Evolutionary conservation across 2,329 filamentous ascomycete genomes (phyloP), one percentile per base, ranked within the genome.

Genomic region (Apiospora arundinis): DNA sequence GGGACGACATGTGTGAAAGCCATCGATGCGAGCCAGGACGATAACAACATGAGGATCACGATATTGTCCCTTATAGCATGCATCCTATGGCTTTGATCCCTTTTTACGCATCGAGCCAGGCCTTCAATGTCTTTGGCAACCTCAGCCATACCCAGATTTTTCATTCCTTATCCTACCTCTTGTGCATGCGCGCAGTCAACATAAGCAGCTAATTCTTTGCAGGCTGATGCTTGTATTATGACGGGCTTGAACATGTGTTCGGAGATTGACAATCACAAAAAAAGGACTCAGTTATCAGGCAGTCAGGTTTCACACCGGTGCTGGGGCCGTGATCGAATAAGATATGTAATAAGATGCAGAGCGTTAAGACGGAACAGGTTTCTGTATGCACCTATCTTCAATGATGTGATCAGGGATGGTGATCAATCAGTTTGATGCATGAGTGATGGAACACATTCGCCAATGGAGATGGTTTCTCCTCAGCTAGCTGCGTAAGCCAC

Each of bases 351-450:
- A 32, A 23, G 56, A n/a, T 63, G 56, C 28, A 23, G n/a, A 23
- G 52, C 12, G 56, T n/a, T 6, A 40, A 40, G 28, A 40, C 32
- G 56, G 28, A 63, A 12, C 32, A 40, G 56, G 28, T 60, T 63
- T 63, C 56, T 40, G 21, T n/a, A 40, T 32, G 32, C 32, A 32
- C 32, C 32, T 32, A 32, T 63, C 32, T 40, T 63, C 25, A 32
- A n/a, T 63, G 56, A 63, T 63, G 56, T 63, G 56, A 63, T 40
- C 56, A 40, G 56, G 32, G 18, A 40, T n/a, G 32, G 21, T 63
- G 56, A 37, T 40, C 56, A 63, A 40, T 40, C 56, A 63, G 11
- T n/a, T 40, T 21, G 28, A 63, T 63, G 56, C 52, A 37, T 37
- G 6, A 42, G 12, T 16, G 28, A 32, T 28, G 49, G 25, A 28